Evolutionary conservation across 331 rosid genomes (phyloP).

Genomic region (Rosa hybrid): DNA sequence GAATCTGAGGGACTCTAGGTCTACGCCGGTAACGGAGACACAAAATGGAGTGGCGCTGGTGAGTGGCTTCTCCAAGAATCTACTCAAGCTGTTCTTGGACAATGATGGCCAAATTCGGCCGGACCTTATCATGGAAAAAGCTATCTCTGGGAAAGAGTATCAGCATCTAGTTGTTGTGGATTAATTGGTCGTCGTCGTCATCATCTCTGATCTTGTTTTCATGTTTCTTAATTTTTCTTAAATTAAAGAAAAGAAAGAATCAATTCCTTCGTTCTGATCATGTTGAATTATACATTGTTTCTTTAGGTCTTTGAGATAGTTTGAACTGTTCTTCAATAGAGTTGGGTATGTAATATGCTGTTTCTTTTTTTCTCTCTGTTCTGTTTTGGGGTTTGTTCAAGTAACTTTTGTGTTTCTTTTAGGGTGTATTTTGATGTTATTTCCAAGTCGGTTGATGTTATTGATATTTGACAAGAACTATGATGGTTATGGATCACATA

Average conservation of each 20-base stretch:
- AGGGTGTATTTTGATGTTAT: too few species aligned
- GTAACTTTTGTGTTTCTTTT: background rate
- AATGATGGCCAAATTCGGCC: constrained; percentile 42
- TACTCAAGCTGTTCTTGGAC: constrained; percentile 46
- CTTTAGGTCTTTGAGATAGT: too few species aligned
- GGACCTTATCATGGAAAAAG: constrained; percentile 42
- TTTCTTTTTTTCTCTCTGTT: too few species aligned
- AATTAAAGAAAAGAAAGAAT: too few species aligned
- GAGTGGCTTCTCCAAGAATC: constrained; percentile 15
- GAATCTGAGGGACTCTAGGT: background rate
- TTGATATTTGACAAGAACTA: too few species aligned
- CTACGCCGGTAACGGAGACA: background rate
- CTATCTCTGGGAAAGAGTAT: constrained; percentile 49
- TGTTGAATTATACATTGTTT: too few species aligned
- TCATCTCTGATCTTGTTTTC: background rate
- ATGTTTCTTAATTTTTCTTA: background rate
- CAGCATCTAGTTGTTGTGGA: constrained; percentile 49
- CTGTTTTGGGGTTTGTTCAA: background rate
- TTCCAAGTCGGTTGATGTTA: background rate
- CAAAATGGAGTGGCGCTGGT: constrained; percentile 6
- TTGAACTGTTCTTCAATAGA: too few species aligned
- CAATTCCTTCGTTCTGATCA: too few species aligned
- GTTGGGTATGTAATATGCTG: too few species aligned
- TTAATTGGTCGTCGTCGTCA: constrained; percentile 1
- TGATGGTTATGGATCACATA: too few species aligned